phyloP scores from a whole-genome alignment of 2,329 filamentous ascomycete species.

The Hymenoscyphus fructigenus region DNA sequence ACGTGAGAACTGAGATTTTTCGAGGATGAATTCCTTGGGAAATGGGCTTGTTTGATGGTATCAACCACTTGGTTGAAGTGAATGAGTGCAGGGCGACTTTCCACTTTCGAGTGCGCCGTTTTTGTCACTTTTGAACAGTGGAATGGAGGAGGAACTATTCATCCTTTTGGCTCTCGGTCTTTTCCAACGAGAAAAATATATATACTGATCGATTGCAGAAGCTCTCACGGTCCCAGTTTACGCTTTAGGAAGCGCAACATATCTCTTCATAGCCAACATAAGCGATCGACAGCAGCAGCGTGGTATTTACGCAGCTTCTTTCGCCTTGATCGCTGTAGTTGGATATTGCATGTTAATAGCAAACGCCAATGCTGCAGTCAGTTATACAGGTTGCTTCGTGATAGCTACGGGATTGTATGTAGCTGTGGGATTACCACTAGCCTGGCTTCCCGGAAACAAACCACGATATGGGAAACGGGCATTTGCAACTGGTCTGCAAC shows the following conservation, averaged over 20 bases:
- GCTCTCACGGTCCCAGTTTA: constrained; percentile 70
- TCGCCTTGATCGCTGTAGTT: constrained; percentile 50
- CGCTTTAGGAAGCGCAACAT: constrained; percentile 59
- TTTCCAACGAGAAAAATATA: too few relatives aligned
- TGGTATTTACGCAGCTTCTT: constrained; percentile 53
- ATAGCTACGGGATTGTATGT: constrained; percentile 15
- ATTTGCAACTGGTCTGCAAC: constrained; percentile 56
- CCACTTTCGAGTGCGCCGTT: too few relatives aligned
- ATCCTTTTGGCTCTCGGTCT: too few relatives aligned
- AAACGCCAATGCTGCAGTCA: not conserved
- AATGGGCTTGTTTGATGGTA: too few relatives aligned
- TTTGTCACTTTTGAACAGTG: too few relatives aligned
- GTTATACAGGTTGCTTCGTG: constrained; percentile 2
- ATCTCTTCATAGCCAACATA: constrained; percentile 55
- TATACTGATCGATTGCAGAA: too few relatives aligned
- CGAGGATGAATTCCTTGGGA: too few relatives aligned
- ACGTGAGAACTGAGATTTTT: too few relatives aligned
- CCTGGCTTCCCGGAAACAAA: constrained; percentile 50
- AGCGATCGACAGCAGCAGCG: constrained; percentile 58
- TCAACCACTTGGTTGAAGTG: too few relatives aligned
- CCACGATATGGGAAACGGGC: constrained; percentile 63
- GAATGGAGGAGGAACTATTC: too few relatives aligned
- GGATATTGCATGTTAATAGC: constrained; percentile 7
- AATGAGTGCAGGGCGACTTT: too few relatives aligned
- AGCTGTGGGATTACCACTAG: constrained; percentile 35